Conservation (phyloP, 441 rosid genomes). For the Syzygium syzygioides region DNA sequence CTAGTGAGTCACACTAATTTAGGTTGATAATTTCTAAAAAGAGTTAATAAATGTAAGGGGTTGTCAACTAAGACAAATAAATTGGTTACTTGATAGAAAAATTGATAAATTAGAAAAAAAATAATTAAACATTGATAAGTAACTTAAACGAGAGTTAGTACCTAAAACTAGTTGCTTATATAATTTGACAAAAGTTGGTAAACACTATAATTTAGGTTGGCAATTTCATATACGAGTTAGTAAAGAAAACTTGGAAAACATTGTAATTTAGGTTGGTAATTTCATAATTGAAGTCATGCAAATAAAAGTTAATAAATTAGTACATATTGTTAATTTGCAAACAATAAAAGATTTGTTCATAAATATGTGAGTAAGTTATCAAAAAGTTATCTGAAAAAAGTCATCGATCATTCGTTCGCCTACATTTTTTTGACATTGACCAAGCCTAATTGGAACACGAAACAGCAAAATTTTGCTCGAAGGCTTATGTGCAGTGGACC, state of each 20-base stretch:
- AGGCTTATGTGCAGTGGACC: not conserved
- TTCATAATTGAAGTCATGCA: not conserved
- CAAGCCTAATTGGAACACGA: not conserved
- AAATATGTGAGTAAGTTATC: not conserved
- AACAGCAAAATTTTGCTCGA: not conserved
- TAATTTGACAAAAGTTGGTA: not conserved
- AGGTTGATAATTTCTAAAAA: not conserved
- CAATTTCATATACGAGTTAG: not conserved
- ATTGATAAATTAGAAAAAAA: not conserved
- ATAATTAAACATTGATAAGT: not conserved
- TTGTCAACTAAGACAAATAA: not conserved
- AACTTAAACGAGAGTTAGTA: not conserved
- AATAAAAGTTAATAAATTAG: not conserved
- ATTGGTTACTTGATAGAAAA: not conserved
- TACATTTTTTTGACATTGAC: not conserved
- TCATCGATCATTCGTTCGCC: not conserved
- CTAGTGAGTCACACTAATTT: not conserved
- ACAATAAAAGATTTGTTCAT: not conserved
- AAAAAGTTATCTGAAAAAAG: not conserved
- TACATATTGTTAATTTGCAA: not conserved
- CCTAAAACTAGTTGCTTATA: not conserved
- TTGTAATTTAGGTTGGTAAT: too few relatives aligned
- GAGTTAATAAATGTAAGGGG: not conserved
- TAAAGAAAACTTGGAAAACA: not conserved
- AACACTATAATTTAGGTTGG: not conserved